Conservation (phyloP, 1,284 basidiomycete genomes). For the Trametes pubescens region DNA sequence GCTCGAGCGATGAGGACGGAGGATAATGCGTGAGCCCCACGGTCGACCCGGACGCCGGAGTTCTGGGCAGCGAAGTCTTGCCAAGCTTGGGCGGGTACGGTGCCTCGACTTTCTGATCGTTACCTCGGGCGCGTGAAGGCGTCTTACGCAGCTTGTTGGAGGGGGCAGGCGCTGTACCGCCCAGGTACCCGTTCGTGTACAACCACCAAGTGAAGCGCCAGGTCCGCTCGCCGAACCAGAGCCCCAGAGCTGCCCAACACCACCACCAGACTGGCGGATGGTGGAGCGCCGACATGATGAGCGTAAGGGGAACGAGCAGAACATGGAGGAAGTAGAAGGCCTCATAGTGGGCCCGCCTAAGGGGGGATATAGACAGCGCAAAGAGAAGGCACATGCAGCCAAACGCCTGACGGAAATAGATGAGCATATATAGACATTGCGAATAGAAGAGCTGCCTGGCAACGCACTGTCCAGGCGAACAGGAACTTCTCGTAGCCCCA, state of each 20-base stretch:
- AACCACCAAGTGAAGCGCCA: constrained; percentile 69
- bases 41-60: constrained; percentile 10
- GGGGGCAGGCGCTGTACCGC: constrained; percentile 20
- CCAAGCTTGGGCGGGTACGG: constrained; percentile 6
- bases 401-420: constrained; percentile 60
- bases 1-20: constrained; percentile 19
- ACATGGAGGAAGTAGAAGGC: constrained; percentile 80
- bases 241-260: constrained; percentile 68
- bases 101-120: constrained; percentile 12
- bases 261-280: constrained; percentile 76
- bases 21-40: constrained; percentile 28
- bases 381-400: constrained; percentile 74
- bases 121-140: not conserved
- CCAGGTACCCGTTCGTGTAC: constrained; percentile 67
- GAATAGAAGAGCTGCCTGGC: constrained; percentile 3
- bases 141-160: constrained; percentile 23
- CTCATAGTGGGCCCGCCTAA: constrained; percentile 79
- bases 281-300: constrained; percentile 71
- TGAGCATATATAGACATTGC: not conserved
- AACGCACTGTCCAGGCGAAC: constrained; percentile 75
- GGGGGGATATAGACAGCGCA: constrained; percentile 65
- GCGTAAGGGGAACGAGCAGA: constrained; percentile 67
- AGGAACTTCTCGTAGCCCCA: constrained; percentile 78
- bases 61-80: constrained; percentile 2
- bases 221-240: constrained; percentile 75